Conservation (phyloP, 305 asterid species). For the Caryopteris hybrid region DNA sequence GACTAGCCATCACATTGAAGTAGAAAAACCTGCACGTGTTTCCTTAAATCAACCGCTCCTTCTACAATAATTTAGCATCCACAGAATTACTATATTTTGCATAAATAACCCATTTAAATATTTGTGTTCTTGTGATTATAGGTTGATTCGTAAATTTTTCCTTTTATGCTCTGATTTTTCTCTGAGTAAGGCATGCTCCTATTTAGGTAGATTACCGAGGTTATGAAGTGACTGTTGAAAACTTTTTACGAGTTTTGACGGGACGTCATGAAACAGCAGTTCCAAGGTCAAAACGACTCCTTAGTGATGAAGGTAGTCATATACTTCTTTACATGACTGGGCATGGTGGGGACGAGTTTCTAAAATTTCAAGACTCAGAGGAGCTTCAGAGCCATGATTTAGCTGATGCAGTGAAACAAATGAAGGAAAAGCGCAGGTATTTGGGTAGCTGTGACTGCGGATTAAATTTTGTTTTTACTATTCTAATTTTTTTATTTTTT, state of each 20-base stretch:
- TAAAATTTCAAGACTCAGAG: constrained; percentile 95
- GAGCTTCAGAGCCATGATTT: constrained; percentile 99
- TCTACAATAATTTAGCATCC: not conserved
- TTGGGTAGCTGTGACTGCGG: constrained; percentile 4
- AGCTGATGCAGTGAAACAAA: constrained; percentile 98
- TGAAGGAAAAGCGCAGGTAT: constrained; percentile 97
- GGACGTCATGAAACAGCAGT: constrained; percentile 94
- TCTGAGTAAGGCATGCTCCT: constrained; percentile 30
- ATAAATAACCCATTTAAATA: not conserved
- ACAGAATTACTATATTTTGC: not conserved
- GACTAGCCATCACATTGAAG: not conserved
- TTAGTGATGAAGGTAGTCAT: constrained; percentile 99
- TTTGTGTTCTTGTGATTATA: not conserved
- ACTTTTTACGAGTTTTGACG: constrained; percentile 78
- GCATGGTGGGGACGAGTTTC: constrained; percentile 97
- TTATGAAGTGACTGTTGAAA: constrained; percentile 95
- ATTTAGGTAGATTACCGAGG: constrained; percentile 96
- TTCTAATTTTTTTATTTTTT: too few species aligned
- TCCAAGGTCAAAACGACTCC: constrained; percentile 93
- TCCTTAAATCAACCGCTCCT: not conserved
- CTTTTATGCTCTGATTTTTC: constrained; percentile 13
- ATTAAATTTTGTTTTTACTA: not conserved
- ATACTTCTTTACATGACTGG: constrained; percentile 97
- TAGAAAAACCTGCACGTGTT: not conserved
- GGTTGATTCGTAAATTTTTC: not conserved